Conservation (phyloP, 805 yeast species). For the Yamadazyma laniorum region DNA sequence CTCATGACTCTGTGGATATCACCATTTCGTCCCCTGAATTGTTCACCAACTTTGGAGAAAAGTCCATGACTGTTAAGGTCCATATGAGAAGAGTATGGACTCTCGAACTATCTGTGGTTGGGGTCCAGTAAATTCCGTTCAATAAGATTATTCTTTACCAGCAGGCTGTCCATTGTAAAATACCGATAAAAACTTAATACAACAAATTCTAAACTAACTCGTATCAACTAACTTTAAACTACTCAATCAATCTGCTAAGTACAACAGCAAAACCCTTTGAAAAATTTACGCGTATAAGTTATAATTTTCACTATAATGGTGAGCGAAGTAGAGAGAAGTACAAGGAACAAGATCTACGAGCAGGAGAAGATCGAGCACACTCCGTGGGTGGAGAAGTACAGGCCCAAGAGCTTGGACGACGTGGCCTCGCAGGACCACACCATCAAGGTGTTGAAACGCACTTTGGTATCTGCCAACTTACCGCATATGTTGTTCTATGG, state of each 20-base stretch:
- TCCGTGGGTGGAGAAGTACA: conserved; percentile 94
- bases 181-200: no score
- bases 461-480: conserved; percentile 74
- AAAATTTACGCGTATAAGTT: conserved; percentile 3
- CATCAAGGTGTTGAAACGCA: conserved; percentile 74
- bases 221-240: no score
- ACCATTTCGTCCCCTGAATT: conserved; percentile 26
- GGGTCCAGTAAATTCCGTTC: conserved; percentile 53
- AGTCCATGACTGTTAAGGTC: conserved; percentile 50
- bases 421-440: conserved; percentile 92
- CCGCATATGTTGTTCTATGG: conserved; percentile 94
- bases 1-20: conserved; percentile 54
- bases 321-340: conserved; percentile 5
- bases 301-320: conserved; percentile 5
- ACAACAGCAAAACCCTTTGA: no score
- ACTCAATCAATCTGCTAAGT: no score
- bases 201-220: no score
- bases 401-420: conserved; percentile 85
- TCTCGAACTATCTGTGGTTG: conserved; percentile 84
- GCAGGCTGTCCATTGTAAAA: not conserved
- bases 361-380: conserved; percentile 49
- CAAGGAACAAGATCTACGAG: conserved; percentile 25
- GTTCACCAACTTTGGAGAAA: conserved; percentile 16
- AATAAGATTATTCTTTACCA: not conserved
- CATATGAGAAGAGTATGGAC: conserved; percentile 98